A percentile compares a stretch with the other conserved stretches of the same genome.
These are phyloP conservation scores for Sporodiniella umbellata DNA, from an alignment of 371 early-diverging fungal genomes.

Conservation along the genomic window DNA sequence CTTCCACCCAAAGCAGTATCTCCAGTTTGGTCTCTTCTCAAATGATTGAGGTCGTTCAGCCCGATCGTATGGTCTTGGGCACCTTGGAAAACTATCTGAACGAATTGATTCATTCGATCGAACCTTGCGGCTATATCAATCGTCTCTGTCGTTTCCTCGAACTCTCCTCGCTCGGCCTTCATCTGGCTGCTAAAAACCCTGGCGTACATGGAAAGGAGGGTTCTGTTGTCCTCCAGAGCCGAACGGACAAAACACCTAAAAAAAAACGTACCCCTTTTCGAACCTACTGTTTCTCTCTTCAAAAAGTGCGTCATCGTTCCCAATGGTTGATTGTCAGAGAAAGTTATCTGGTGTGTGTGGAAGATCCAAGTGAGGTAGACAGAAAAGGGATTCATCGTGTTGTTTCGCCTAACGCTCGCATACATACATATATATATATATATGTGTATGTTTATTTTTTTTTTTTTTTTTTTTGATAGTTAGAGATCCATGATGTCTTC, in stretches of 20 bases:
- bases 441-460: too few species aligned
- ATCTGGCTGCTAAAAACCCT: slow-evolving; percentile 36
- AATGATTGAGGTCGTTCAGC: slow-evolving; percentile 19
- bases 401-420: too few species aligned
- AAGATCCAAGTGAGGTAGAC: slow-evolving; percentile 27
- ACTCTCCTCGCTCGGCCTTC: slow-evolving; percentile 46
- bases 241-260: slow-evolving; percentile 23
- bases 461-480: not conserved
- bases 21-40: slow-evolving; percentile 3
- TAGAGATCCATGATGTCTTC: slow-evolving; percentile 40
- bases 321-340: slow-evolving; percentile 64
- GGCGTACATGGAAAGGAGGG: slow-evolving; percentile 64
- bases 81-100: slow-evolving; percentile 51
- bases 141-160: slow-evolving; percentile 59
- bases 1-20: not conserved
- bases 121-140: slow-evolving; percentile 35
- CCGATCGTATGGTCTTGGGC: slow-evolving; percentile 26
- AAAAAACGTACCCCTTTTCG: slow-evolving; percentile 9
- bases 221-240: slow-evolving; percentile 31
- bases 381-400: not conserved
- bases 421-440: too few species aligned
- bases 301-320: slow-evolving; percentile 15
- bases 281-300: slow-evolving; percentile 6
- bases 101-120: slow-evolving; percentile 38
- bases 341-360: slow-evolving; percentile 49